Percentiles rank a stretch among this genome's conserved stretches.
phyloP scores from a whole-genome alignment of 768 basidiomycete genomes.

The Guyanaporus albipodus region DNA sequence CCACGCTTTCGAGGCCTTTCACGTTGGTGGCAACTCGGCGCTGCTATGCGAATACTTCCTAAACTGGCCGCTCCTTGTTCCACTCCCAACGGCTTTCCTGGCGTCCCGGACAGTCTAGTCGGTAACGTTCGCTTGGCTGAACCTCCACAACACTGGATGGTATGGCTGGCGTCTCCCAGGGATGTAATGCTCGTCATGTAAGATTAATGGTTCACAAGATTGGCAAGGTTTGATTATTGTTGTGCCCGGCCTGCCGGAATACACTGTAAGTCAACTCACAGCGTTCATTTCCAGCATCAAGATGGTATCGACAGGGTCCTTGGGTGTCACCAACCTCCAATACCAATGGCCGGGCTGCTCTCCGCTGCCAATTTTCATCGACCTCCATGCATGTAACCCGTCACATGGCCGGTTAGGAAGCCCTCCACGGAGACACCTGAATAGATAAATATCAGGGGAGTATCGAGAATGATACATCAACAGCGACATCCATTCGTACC shows the following conservation, averaged over 20 bases:
- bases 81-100: background rate
- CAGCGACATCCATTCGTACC: background rate
- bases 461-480: constrained; percentile 4
- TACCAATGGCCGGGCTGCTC: constrained; percentile 9
- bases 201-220: constrained; percentile 1
- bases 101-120: background rate
- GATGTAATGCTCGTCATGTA: constrained; percentile 4
- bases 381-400: constrained; percentile 12
- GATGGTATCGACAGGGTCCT: constrained; percentile 12
- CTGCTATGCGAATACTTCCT: background rate
- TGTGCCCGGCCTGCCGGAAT: background rate
- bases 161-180: constrained; percentile 10
- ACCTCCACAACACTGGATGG: constrained; percentile 24
- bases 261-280: constrained; percentile 7
- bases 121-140: constrained; percentile 2
- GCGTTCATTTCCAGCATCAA: constrained; percentile 1
- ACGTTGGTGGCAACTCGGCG: too few relatives aligned
- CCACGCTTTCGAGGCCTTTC: background rate
- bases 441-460: constrained; percentile 16
- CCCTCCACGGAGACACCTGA: constrained; percentile 13
- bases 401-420: constrained; percentile 19
- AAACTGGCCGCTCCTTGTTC: background rate
- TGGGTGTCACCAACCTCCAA: constrained; percentile 5
- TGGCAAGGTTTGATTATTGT: constrained; percentile 1
- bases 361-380: constrained; percentile 16